Base-by-base conservation (phyloP, 768 basidiomycete genomes). In the Russula compacta region DNA sequence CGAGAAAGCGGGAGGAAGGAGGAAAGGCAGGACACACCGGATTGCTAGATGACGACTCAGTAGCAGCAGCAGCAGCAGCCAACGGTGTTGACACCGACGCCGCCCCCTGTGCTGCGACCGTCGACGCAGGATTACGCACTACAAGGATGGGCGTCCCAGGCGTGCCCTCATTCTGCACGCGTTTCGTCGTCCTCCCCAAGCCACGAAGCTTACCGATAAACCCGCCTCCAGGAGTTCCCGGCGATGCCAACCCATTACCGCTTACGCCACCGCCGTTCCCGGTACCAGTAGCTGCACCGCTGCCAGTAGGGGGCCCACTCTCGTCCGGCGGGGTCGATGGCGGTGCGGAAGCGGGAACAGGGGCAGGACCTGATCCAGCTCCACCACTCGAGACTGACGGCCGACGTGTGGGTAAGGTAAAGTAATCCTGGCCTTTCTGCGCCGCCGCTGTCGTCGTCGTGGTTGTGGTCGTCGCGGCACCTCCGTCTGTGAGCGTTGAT, bases 141-240 rank as follows among this genome's bases (percentile, higher is more conserved):
- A 7, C n/a, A 49, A 33, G 39, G 17, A 11, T n/a, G 0, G 70
- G 66, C 0, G 67, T 67, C 7, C 61, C 57, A 0, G 62, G 55
- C 0, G 64, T 61, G 52, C 67, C 68, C 49, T 74, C 73, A 44
- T 68, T 67, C n/a, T 70, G 70, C 24, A 66, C 60, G 6, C 75
- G 72, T 64, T 74, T 77, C 51, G 78, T 72, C 54, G 75, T 79
- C 72, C 86, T 88, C 9, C 86, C 87, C 63, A 94, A 82, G 56
- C 75, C 85, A 71, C 85, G 89, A 60, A 94, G 72, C 63, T 87
- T 81, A 0, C 91, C 89, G 81, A 95, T 94, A 56, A 94, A 72
- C 1, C 87, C 81, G 29, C 77, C 76, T 33, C 76, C 68, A 15
- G 69, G 66, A 24, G 77, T 72, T 17, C 56, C 50, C 19, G 52